A percentile compares a stretch with the other conserved stretches of the same genome.
phyloP scores from a whole-genome alignment of 164 flowering plant species.

The Chimonanthus praecox region DNA sequence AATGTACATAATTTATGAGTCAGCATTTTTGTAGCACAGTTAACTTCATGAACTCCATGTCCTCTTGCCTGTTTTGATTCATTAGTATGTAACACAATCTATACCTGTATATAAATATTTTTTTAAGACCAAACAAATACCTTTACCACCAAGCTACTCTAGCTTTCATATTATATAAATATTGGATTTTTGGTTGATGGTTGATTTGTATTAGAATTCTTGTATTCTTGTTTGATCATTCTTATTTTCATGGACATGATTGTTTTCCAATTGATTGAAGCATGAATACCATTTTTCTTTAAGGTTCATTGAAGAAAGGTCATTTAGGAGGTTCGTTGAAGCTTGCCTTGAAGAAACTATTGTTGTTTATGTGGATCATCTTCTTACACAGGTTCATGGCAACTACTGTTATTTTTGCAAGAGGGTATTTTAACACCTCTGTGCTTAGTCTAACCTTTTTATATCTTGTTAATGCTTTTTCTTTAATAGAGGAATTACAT shows the following conservation, averaged over 20 bases:
- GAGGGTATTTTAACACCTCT: not conserved
- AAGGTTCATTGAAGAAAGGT: slow-evolving; percentile 96
- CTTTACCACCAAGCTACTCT: too few species aligned
- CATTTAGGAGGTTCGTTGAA: slow-evolving; percentile 91
- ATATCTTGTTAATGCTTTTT: slow-evolving; percentile 11
- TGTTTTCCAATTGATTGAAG: not conserved
- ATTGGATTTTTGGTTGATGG: too few species aligned
- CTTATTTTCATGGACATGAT: not conserved
- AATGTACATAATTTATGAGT: too few species aligned
- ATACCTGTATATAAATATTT: too few species aligned
- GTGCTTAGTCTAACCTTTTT: not conserved
- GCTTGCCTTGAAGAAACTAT: slow-evolving; percentile 93
- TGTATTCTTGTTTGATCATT: not conserved
- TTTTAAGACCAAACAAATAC: too few species aligned
- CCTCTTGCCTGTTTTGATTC: too few species aligned
- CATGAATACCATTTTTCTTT: not conserved
- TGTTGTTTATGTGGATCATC: slow-evolving; percentile 90
- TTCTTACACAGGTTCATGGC: slow-evolving; percentile 67
- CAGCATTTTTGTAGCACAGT: too few species aligned
- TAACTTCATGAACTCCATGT: too few species aligned
- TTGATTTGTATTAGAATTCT: not conserved
- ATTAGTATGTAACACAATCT: too few species aligned
- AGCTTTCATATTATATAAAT: too few species aligned
- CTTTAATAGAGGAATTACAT: slow-evolving; percentile 63
- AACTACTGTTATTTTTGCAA: not conserved